Evolutionary conservation across 768 basidiomycete species (phyloP).

Genomic region (Xerocomellus chrysenteron): DNA sequence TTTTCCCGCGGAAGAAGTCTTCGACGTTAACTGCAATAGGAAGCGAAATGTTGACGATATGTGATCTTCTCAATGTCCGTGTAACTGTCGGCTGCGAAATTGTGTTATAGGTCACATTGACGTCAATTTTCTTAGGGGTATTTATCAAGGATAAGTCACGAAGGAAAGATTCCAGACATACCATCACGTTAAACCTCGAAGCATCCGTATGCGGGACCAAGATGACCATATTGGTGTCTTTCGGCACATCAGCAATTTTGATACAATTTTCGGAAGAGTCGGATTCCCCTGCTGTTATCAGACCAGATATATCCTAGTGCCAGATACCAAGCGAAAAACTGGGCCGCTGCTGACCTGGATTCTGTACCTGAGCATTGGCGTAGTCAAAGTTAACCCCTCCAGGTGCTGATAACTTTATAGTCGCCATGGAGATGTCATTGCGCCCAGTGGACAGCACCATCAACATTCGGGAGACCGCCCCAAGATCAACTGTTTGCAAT

Average conservation of each 20-base stretch:
- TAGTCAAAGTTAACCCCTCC: slow-evolving; percentile 51
- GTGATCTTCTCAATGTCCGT: slow-evolving; percentile 54
- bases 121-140: slow-evolving; percentile 58
- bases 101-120: slow-evolving; percentile 70
- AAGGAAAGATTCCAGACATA: slow-evolving; percentile 32
- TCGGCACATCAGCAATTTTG: slow-evolving; percentile 46
- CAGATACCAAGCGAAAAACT: slow-evolving; percentile 11
- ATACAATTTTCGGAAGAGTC: slow-evolving; percentile 45
- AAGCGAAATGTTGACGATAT: slow-evolving; percentile 63
- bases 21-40: slow-evolving; percentile 93
- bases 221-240: slow-evolving; percentile 47
- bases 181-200: slow-evolving; percentile 60
- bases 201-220: slow-evolving; percentile 67
- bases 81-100: slow-evolving; percentile 47
- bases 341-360: slow-evolving; percentile 28
- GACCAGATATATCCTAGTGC: slow-evolving; percentile 3
- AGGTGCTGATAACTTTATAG: slow-evolving; percentile 53
- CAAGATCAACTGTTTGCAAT: slow-evolving; percentile 58
- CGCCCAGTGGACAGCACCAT: slow-evolving; percentile 65
- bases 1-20: slow-evolving; percentile 89
- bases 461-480: slow-evolving; percentile 51
- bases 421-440: slow-evolving; percentile 58
- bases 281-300: slow-evolving; percentile 28
- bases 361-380: slow-evolving; percentile 40
- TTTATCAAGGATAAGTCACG: neutral